These are phyloP conservation scores for Colletotrichum theobromicola DNA, from an alignment of 2,329 filamentous ascomycete species.

Conservation along the genomic window DNA sequence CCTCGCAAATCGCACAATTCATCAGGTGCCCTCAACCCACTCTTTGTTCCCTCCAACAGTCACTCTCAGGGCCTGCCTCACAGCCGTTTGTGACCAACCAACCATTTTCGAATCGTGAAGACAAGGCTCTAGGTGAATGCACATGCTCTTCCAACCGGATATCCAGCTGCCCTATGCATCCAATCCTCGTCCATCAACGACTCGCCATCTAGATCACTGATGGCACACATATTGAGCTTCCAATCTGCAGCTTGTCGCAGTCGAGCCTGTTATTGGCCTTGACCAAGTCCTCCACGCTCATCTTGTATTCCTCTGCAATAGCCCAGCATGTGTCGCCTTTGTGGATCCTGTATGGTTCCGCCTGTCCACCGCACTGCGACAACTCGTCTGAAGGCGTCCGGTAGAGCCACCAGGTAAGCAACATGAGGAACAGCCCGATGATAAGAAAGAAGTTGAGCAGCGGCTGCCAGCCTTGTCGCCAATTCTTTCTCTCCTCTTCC, in stretches of 20 bases:
- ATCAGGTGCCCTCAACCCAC: neutral
- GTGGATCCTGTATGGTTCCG: conserved; percentile 41
- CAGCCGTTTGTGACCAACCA: neutral
- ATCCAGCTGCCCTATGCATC: neutral
- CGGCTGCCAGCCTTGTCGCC: conserved; percentile 58
- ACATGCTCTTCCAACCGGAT: neutral
- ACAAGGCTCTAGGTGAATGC: neutral
- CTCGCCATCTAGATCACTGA: neutral
- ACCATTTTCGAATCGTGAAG: neutral
- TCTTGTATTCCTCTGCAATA: conserved; percentile 47
- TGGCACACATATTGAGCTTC: conserved; percentile 51
- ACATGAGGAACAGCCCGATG: conserved; percentile 54
- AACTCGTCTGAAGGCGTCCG: conserved; percentile 27
- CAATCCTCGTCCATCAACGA: neutral
- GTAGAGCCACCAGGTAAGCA: conserved; percentile 54
- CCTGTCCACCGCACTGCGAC: conserved; percentile 15
- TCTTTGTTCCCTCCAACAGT: neutral
- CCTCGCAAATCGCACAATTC: neutral
- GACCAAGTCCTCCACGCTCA: conserved; percentile 51
- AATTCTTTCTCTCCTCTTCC: conserved; percentile 40
- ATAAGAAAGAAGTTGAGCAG: conserved; percentile 64
- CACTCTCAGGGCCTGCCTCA: neutral
- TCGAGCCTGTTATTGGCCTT: conserved; percentile 49
- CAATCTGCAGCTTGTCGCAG: conserved; percentile 50
- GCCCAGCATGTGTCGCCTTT: conserved; percentile 59